Evolutionary conservation across 2,329 filamentous ascomycete genomes (phyloP).

Genomic region (Paecilomyces fulvus): DNA sequence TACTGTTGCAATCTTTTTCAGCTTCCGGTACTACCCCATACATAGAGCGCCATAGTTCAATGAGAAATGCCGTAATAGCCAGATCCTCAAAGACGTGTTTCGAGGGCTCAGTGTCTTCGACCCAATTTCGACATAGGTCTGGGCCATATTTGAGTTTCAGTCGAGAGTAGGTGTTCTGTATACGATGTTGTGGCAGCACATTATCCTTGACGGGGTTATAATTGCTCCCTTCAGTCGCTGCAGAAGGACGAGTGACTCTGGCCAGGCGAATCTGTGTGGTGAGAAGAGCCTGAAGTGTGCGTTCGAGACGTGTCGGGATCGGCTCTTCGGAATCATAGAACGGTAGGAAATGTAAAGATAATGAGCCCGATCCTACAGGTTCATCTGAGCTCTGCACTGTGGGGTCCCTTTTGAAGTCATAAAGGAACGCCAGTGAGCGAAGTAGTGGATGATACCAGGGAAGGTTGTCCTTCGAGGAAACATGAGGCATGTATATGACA

Average conservation of each 20-base stretch:
- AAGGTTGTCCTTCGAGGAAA: conserved; percentile 50
- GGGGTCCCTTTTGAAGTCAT: conserved; percentile 37
- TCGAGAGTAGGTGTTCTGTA: conserved; percentile 73
- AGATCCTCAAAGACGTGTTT: conserved; percentile 97
- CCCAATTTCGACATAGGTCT: conserved; percentile 64
- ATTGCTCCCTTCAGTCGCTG: conserved; percentile 45
- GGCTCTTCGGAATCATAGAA: conserved; percentile 30
- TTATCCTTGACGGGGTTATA: conserved; percentile 77
- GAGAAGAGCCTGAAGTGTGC: conserved; percentile 29
- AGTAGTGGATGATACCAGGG: conserved; percentile 87
- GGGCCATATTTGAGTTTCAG: conserved; percentile 75
- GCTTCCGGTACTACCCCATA: conserved; percentile 43
- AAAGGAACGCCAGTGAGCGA: conserved; percentile 64
- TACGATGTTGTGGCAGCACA: conserved; percentile 63
- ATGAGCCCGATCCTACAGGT: conserved; percentile 19
- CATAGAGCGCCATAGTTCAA: conserved; percentile 84
- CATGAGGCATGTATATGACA: conserved; percentile 73
- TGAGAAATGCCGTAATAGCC: conserved; percentile 80
- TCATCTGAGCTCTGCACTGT: conserved; percentile 19
- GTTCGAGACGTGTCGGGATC: conserved; percentile 29
- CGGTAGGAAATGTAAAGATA: conserved; percentile 47
- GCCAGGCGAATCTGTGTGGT: conserved; percentile 30
- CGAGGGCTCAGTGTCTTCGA: conserved; percentile 72
- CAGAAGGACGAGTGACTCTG: conserved; percentile 12
- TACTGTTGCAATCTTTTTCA: conserved; percentile 7